Percentiles rank a stretch among this genome's conserved stretches.
Conservation (phyloP, 2,329 filamentous ascomycete genomes). For the Nemania sp. region DNA sequence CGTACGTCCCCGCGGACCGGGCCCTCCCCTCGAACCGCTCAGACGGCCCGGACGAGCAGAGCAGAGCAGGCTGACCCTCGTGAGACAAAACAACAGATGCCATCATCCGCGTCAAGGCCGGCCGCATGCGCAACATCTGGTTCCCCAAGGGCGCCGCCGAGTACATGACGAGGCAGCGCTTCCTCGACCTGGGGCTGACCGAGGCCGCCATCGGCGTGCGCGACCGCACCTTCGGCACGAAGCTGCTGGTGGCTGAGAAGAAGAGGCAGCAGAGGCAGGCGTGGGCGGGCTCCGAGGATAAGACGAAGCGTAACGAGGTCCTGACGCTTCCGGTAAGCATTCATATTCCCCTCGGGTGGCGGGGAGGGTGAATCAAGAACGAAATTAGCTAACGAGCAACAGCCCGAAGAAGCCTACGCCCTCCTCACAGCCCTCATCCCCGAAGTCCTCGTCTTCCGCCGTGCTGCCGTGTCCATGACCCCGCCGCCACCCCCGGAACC, state of each 20-base stretch:
- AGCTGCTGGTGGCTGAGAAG: slow-evolving; percentile 26
- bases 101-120: slow-evolving; percentile 43
- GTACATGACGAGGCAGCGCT: slow-evolving; percentile 43
- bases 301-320: slow-evolving; percentile 35
- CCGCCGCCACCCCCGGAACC: slow-evolving; percentile 24
- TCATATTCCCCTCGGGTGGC: not conserved
- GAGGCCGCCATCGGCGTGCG: slow-evolving; percentile 41
- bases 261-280: slow-evolving; percentile 10
- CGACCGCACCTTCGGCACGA: slow-evolving; percentile 41
- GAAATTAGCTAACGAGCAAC: slow-evolving; percentile 28
- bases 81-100: slow-evolving; percentile 33
- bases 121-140: slow-evolving; percentile 44
- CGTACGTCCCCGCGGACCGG: slow-evolving; percentile 30
- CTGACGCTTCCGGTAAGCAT: slow-evolving; percentile 35
- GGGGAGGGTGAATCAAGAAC: too few relatives aligned
- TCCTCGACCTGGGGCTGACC: slow-evolving; percentile 40
- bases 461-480: slow-evolving; percentile 32
- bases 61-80: slow-evolving; percentile 1
- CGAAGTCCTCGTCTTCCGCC: slow-evolving; percentile 44
- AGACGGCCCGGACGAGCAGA: too few relatives aligned
- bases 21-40: not conserved
- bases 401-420: slow-evolving; percentile 44
- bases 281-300: slow-evolving; percentile 19
- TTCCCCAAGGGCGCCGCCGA: slow-evolving; percentile 41
- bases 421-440: slow-evolving; percentile 45